Evolutionary conservation across 495 filamentous ascomycete genomes (phyloP), one percentile per base, ranked within the genome.

Genomic region (Tuber microsphaerosporum): DNA sequence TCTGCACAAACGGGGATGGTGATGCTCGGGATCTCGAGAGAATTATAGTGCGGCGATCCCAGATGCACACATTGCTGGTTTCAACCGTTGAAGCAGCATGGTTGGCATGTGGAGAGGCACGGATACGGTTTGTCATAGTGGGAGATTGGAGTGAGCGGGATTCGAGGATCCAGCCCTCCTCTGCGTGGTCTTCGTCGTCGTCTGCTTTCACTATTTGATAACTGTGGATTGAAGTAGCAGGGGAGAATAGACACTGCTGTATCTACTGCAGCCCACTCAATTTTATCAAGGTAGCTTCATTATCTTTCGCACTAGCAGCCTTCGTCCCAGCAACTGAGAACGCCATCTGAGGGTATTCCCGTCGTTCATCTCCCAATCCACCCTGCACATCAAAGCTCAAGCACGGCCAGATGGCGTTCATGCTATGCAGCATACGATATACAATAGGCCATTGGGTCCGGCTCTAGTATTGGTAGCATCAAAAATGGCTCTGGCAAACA

Each of bases 81-180:
- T 97, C 94, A 37, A 90, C 90, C 93, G 97, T 95, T 46, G 92
- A 89, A 31, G 94, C 93, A 9, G 93, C 94, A 26, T 96, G 86
- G 42, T 91, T 87, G 81, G 84, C 1, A 37, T 94, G 90, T 3
- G 70, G 71, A 34, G 46, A 68, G 72, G 89, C 86, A 73, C 94
- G 91, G 83, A 97, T 93, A 68, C 94, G 92, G 86, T 98, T 98
- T 16, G 93, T 94, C 70, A 91, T 94, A 26, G 92, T 91, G 48
- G 93, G 39, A 31, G 39, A 31, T 17, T 65, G 56, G 12, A 65
- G 56, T 0, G 22, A 34, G 56, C 14, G 26, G 7, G 56, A 31
- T 65, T 65, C 8, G 10, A 65, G 56, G 56, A 65, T 31, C 12
- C 12, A 26, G 26, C 2, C n/a, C 51, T 65, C 56, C 22, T 65